Conservation (phyloP, 345 rosid species). For the Hypericum androsaemum region DNA sequence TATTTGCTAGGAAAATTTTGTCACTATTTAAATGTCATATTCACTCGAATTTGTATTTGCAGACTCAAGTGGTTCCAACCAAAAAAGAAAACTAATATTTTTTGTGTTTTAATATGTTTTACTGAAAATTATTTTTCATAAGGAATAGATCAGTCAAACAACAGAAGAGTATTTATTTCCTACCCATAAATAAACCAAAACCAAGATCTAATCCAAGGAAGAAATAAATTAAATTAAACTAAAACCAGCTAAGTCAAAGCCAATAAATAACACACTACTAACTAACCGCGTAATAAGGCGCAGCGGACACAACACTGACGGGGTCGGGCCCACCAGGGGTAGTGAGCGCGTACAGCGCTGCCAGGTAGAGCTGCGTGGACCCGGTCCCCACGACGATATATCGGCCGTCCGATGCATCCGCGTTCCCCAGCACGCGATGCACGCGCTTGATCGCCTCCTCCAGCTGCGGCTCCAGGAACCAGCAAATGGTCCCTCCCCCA, state of each 20-base stretch:
- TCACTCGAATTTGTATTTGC: too few species aligned
- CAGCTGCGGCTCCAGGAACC: constrained; percentile 67
- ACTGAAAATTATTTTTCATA: not conserved
- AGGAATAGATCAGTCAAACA: not conserved
- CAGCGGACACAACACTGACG: constrained; percentile 67
- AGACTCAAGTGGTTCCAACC: too few species aligned
- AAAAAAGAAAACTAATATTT: too few species aligned
- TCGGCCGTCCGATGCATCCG: constrained; percentile 30
- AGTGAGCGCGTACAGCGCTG: constrained; percentile 66
- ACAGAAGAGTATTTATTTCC: not conserved
- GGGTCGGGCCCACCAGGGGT: constrained; percentile 35
- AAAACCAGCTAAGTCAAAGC: not conserved
- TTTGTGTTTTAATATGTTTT: too few species aligned
- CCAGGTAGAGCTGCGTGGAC: constrained; percentile 69
- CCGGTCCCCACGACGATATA: constrained; percentile 78
- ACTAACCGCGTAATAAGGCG: constrained; percentile 82
- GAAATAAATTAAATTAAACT: not conserved
- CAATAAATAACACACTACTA: not conserved
- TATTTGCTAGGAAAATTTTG: too few species aligned
- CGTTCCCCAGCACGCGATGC: constrained; percentile 58
- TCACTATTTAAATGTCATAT: too few species aligned
- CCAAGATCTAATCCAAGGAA: constrained; percentile 1
- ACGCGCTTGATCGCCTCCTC: constrained; percentile 49
- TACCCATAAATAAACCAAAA: not conserved
- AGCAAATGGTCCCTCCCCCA: constrained; percentile 41